Evolutionary conservation across 176 grass and related monocot species (phyloP).

Genomic region (Eragrostis nindensis): DNA sequence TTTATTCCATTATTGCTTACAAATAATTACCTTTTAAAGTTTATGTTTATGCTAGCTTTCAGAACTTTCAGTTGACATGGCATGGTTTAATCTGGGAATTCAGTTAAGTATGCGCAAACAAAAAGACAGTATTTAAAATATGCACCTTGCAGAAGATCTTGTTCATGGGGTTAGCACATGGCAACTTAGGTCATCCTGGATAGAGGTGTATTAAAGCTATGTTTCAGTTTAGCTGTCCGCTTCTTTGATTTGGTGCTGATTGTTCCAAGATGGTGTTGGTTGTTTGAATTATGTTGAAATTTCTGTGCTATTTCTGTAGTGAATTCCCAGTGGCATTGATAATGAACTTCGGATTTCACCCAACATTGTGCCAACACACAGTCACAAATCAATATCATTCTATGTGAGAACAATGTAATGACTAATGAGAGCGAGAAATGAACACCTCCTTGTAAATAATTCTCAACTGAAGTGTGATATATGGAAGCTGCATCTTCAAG

Average conservation of each 20-base stretch:
- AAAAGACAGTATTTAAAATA: no score
- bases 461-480: not conserved
- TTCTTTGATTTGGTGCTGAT: slow-evolving; percentile 3
- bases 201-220: not conserved
- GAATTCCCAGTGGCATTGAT: not conserved
- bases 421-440: not conserved
- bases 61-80: no score
- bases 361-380: not conserved
- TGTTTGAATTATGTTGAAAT: not conserved
- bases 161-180: not conserved
- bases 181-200: not conserved
- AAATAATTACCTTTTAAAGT: not conserved
- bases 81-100: not conserved
- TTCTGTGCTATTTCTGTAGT: not conserved
- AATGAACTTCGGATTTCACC: slow-evolving; percentile 1
- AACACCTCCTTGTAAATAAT: not conserved
- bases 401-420: not conserved
- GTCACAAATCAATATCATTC: not conserved
- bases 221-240: slow-evolving; percentile 9
- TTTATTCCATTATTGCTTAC: not conserved
- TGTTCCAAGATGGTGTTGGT: not conserved
- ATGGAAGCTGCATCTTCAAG: not conserved
- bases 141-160: not conserved
- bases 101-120: no score
- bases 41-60: not conserved